phyloP scores from a whole-genome alignment of 345 rosid species.

The Melaleuca alternifolia region DNA sequence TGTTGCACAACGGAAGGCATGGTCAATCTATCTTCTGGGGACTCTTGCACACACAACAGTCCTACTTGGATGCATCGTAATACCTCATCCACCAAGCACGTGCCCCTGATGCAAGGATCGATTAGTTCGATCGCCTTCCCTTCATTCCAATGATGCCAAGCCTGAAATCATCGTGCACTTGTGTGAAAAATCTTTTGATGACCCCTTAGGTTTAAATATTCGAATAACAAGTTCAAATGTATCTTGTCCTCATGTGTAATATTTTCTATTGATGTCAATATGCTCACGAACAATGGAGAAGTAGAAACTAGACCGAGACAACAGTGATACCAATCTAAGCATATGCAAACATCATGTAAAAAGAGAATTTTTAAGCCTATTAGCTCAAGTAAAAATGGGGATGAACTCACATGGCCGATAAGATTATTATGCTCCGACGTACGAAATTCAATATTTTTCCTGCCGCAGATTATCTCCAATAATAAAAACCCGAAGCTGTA shows the following conservation, averaged over 20 bases:
- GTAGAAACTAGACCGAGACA: background rate
- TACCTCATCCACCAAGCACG: conserved; percentile 30
- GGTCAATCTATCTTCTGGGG: conserved; percentile 51
- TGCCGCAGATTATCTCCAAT: conserved; percentile 51
- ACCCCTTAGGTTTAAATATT: background rate
- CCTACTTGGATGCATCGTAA: conserved; percentile 72
- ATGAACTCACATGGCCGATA: conserved; percentile 39
- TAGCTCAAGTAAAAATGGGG: background rate
- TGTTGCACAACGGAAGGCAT: conserved; percentile 56
- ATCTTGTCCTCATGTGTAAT: background rate
- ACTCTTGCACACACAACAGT: conserved; percentile 76
- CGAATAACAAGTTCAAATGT: background rate
- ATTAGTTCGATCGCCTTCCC: conserved; percentile 51
- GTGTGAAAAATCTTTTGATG: background rate
- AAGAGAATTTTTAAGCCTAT: background rate
- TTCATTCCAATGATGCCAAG: conserved; percentile 67
- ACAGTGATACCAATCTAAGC: background rate
- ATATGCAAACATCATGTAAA: background rate
- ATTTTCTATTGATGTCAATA: background rate
- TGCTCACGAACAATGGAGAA: background rate
- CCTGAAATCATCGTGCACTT: conserved; percentile 22
- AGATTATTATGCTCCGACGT: conserved; percentile 27
- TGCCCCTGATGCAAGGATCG: conserved; percentile 34
- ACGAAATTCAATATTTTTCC: conserved; percentile 41
- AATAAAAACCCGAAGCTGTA: conserved; percentile 64